phyloP scores from a whole-genome alignment of 768 basidiomycete genomes.

The Nidularia pulvinata region DNA sequence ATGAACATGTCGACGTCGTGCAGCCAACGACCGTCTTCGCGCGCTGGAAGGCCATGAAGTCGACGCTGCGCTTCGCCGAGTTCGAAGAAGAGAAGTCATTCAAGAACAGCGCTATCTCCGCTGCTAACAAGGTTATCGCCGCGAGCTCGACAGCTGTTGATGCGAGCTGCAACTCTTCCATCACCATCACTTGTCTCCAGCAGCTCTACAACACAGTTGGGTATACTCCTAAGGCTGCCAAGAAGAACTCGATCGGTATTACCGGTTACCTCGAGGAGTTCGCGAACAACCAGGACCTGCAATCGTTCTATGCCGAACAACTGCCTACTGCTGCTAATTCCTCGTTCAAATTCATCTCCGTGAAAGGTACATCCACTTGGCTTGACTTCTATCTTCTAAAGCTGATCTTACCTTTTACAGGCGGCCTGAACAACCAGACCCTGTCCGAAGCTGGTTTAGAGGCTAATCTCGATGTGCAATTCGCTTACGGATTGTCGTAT shows the following conservation, averaged over 20 bases:
- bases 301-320: conserved; percentile 47
- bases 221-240: conserved; percentile 37
- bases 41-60: conserved; percentile 37
- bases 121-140: conserved; percentile 1
- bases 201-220: conserved; percentile 55
- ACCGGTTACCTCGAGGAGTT: conserved; percentile 55
- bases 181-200: conserved; percentile 53
- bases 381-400: neutral
- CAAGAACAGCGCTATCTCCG: neutral
- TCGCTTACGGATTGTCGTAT: conserved; percentile 62
- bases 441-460: conserved; percentile 54
- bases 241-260: conserved; percentile 50
- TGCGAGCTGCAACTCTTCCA: conserved; percentile 43
- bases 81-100: conserved; percentile 3
- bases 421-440: conserved; percentile 61
- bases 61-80: conserved; percentile 26
- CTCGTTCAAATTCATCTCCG: conserved; percentile 49
- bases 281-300: conserved; percentile 52
- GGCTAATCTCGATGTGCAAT: conserved; percentile 69
- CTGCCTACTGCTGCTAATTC: conserved; percentile 46
- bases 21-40: conserved; percentile 76
- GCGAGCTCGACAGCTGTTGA: conserved; percentile 36
- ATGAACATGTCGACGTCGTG: conserved; percentile 63
- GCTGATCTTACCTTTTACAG: conserved; percentile 24
- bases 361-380: conserved; percentile 43